Conservation (phyloP, 306 rosid genomes). For the Prunus armeniaca region DNA sequence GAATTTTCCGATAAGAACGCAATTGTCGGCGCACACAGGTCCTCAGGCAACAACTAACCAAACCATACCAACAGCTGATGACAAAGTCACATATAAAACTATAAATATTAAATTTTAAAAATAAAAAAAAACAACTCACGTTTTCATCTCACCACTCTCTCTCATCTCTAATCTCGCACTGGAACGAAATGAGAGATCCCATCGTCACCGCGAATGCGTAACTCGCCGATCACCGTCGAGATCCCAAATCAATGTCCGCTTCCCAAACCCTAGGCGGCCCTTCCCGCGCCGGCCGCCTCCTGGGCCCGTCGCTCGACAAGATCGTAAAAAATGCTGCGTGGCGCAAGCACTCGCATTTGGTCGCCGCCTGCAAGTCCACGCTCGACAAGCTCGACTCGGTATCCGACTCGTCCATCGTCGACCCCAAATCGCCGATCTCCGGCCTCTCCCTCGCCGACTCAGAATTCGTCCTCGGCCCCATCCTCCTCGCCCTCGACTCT, state of each 20-base stretch:
- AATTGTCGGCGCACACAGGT: neutral
- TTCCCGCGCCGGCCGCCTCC: conserved; percentile 79
- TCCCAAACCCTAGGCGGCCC: conserved; percentile 91
- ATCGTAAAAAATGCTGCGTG: conserved; percentile 95
- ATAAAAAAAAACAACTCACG: too few relatives aligned
- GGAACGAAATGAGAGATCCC: too few relatives aligned
- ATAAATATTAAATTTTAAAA: neutral
- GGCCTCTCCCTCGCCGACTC: conserved; percentile 71
- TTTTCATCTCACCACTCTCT: neutral
- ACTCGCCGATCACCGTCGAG: neutral
- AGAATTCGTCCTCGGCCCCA: conserved; percentile 69
- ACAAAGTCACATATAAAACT: neutral
- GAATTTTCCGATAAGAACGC: neutral
- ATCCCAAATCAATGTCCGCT: conserved; percentile 57
- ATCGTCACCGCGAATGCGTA: conserved; percentile 14
- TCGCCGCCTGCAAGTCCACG: conserved; percentile 82
- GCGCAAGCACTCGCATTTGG: conserved; percentile 97
- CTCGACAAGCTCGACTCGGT: conserved; percentile 89
- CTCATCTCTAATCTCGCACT: neutral
- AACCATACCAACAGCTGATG: neutral
- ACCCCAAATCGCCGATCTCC: conserved; percentile 50
- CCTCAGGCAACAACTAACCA: neutral
- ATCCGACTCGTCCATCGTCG: conserved; percentile 31
- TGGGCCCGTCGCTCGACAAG: conserved; percentile 94
- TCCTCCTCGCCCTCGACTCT: conserved; percentile 75